Evolutionary conservation across 306 rosid species (phyloP).

Genomic region (Gleditsia sinensis): DNA sequence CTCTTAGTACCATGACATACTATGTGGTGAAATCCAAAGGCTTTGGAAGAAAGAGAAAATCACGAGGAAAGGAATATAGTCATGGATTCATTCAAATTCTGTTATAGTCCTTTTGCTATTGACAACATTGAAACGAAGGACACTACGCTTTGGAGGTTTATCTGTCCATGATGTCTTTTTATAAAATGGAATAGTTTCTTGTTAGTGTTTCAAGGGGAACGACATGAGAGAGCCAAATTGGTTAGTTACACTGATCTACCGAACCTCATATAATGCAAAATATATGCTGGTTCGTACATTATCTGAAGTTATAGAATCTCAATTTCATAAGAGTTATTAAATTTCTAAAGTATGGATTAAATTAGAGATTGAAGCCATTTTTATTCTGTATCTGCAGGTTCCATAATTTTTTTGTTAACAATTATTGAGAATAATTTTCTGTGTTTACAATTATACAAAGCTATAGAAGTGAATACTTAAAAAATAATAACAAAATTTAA

Average conservation of each 20-base stretch:
- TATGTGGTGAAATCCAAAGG: constrained; percentile 57
- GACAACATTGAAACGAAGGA: background rate
- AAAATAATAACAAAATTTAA: too few species aligned
- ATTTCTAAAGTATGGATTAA: background rate
- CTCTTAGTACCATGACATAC: constrained; percentile 63
- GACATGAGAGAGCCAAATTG: constrained; percentile 2
- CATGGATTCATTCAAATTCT: constrained; percentile 39
- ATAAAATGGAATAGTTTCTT: background rate
- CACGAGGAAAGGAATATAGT: background rate
- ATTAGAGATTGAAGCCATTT: background rate
- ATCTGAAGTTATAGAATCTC: background rate
- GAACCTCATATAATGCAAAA: background rate
- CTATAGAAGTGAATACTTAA: too few species aligned
- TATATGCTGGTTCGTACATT: background rate
- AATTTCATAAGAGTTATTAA: background rate
- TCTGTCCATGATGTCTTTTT: background rate
- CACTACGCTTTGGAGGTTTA: background rate
- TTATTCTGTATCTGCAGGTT: background rate
- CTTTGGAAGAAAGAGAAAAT: constrained; percentile 41
- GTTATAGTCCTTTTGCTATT: background rate
- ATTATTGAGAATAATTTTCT: background rate
- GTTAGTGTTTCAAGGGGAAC: constrained; percentile 1
- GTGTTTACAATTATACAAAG: background rate
- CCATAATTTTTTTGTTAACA: too few species aligned
- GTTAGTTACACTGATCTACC: background rate